Conservation (phyloP, 2,329 filamentous ascomycete genomes). For the Penicillium sp. region DNA sequence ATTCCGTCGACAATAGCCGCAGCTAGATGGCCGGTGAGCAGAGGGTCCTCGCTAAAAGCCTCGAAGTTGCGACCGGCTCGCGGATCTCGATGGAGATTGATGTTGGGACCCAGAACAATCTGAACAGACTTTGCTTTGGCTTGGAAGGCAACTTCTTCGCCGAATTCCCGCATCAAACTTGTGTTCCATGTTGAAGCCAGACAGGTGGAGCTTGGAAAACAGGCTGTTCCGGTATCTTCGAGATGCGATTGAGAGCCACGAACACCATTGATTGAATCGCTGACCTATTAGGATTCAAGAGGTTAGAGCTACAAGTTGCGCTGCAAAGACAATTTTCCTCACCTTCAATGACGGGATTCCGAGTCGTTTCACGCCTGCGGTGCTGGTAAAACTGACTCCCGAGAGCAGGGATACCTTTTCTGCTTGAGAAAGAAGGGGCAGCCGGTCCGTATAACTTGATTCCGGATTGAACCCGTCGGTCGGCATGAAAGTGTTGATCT, state of each 20-base stretch:
- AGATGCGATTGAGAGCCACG: neutral
- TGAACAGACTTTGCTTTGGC: constrained; percentile 12
- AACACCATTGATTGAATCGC: neutral
- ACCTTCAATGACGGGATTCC: constrained; percentile 8
- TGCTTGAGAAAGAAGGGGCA: neutral
- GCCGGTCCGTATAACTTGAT: neutral
- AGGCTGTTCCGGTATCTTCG: neutral
- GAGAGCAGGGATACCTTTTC: constrained; percentile 12
- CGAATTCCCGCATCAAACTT: neutral
- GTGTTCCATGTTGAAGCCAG: constrained; percentile 4
- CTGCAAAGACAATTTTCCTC: neutral
- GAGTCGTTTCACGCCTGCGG: neutral
- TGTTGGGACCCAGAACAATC: constrained; percentile 17
- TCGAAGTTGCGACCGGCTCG: constrained; percentile 22
- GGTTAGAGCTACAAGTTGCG: neutral
- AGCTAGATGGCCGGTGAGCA: constrained; percentile 15
- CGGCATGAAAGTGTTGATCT: neutral
- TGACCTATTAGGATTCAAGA: neutral
- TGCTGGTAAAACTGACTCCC: constrained; percentile 5
- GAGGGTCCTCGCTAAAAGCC: constrained; percentile 19
- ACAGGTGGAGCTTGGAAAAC: constrained; percentile 2
- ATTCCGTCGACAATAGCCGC: constrained; percentile 13
- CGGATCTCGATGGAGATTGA: constrained; percentile 16
- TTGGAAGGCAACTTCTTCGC: constrained; percentile 3
- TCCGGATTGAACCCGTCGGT: neutral